Evolutionary conservation across 805 yeast species (phyloP), one percentile per base, ranked within the genome.

Genomic region (Kodamaea kakaduensis): DNA sequence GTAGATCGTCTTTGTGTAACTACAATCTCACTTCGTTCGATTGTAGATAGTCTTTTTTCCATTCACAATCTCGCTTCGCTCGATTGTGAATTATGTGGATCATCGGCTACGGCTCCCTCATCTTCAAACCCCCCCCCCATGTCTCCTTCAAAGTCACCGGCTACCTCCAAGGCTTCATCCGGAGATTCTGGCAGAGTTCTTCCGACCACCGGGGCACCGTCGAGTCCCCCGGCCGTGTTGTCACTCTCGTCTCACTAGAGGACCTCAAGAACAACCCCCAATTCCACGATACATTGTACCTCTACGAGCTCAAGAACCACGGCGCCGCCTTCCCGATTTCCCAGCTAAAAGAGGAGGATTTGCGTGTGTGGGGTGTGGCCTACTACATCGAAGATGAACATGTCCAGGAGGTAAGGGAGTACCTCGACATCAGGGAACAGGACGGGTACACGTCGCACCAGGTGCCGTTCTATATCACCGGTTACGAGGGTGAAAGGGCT

Each of bases 161-260:
- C 0, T 74, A 79, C 31, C 67, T 89, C 16, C 67, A 68, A 34
- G 96, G 96, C 2, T 87, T 67, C 46, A 75, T 81, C 1, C 69
- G 97, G 14, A 62, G 96, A 29, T 89, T 89, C 53, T 89, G 96
- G 96, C 97, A 89, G 57, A 74, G 85, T 22, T 81, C 93, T 8
- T 77, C 81, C 16, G 97, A 89, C 55, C 96, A 90, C 56, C 62
- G 97, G 35, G 97, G 97, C 1, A 83, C 94, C 0, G 87, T 86
- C 0, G 84, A 76, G 38, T 54, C 61, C n/a, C 95, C 95, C 1
- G 97, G 97, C 0, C 60, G 97, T 21, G 97, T 89, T 1, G 96
- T 76, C 7, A 89, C 97, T 0, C 62, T 89, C 30, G 67, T 89
- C 1, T 74, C 88, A 7, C 63, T 73, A 29, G 70, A 71, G 6